Percentiles rank a stretch among this genome's conserved stretches.
These are phyloP conservation scores for Avicennia marina DNA, from an alignment of 257 asterid species.

Conservation along the genomic window DNA sequence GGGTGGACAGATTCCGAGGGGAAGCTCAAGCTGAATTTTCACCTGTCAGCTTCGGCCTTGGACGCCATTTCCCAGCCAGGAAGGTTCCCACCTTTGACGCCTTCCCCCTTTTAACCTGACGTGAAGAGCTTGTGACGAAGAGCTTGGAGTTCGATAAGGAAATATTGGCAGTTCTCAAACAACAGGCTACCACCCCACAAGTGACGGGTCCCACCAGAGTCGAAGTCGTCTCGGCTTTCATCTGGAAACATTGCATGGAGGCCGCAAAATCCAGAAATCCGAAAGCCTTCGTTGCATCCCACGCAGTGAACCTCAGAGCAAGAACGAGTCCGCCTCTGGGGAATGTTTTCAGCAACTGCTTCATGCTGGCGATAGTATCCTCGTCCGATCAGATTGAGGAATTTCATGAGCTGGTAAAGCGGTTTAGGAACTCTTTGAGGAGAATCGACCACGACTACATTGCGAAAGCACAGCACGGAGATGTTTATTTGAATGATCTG, in stretches of 20 bases:
- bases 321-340: conserved; percentile 28
- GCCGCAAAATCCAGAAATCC: not conserved
- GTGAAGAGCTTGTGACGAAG: conserved; percentile 11
- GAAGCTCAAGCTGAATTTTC: not conserved
- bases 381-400: not conserved
- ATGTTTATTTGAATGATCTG: not conserved
- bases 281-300: conserved; percentile 6
- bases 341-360: conserved; percentile 10
- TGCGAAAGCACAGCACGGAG: not conserved
- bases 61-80: conserved; percentile 21
- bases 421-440: not conserved
- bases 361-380: not conserved
- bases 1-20: conserved; percentile 29
- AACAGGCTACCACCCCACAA: not conserved
- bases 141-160: conserved; percentile 30
- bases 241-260: conserved; percentile 34
- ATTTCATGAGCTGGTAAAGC: not conserved
- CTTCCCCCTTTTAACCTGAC: not conserved
- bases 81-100: conserved; percentile 10
- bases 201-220: conserved; percentile 39
- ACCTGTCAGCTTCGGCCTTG: conserved; percentile 12
- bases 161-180: conserved; percentile 13
- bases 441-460: not conserved
- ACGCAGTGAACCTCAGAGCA: conserved; percentile 33
- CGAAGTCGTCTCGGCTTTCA: conserved; percentile 38